Evolutionary conservation across 345 rosid genomes (phyloP), one percentile per base, ranked within the genome.

Genomic region (Eucalyptus erythrocorys): DNA sequence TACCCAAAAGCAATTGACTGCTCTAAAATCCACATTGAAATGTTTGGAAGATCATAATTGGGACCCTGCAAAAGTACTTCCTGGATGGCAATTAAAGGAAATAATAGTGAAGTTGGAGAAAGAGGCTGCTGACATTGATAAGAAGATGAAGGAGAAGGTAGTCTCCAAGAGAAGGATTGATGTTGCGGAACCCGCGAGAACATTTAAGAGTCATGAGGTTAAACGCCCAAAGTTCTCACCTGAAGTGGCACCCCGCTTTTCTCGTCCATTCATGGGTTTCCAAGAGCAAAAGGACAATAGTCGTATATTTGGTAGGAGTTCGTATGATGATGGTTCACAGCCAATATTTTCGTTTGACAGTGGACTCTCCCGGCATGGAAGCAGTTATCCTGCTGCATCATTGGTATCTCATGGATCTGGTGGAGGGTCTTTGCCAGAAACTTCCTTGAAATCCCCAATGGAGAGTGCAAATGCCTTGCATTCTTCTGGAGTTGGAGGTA

Each of bases 71-170:
- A 91, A 91, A 91, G 88, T 92, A 87, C 89, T 94, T 91, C 94
- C 95, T 80, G 96, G 89, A 47, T 94, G 94, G 93, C 93, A 93
- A 87, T 85, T 95, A 76, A 89, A 92, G 89, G 97, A 95, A 81
- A 91, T 89, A 90, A 93, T 94, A 37, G 53, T 42, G 21, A 89
- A 90, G 89, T 91, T 95, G 89, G 95, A 95, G 91, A 93, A 93
- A 90, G 95, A 95, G 42, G 91, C 86, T 90, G 87, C 88, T 88
- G 92, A 93, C 80, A 93, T 94, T 22, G 86, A 89, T 80, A 92
- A 89, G 91, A 91, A 89, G 40, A 89, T 90, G 24, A 90, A 90
- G 61, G 92, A 92, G 40, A 91, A 88, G 89, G 91, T 87, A 51
- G 87, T 90, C 26, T 85, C 91, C 32, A 93, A 93, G 89, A 94